Base-by-base conservation (phyloP, 768 basidiomycete species). In the Auriscalpium orientale region DNA sequence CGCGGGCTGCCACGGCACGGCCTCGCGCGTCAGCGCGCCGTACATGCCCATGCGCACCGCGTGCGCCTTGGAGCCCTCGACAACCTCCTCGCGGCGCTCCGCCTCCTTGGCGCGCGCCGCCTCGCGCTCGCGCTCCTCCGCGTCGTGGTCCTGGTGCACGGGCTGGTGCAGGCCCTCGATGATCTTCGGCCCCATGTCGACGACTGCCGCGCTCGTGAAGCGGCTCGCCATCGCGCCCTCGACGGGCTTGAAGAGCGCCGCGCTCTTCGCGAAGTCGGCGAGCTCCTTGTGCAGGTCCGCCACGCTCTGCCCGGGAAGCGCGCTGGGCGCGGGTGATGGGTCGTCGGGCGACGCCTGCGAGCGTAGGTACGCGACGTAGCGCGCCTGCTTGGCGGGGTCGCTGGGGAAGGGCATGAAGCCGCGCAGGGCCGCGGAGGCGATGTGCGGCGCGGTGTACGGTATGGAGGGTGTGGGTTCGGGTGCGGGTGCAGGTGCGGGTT, bases 21-120 rank as follows among this genome's bases (percentile, higher is more conserved):
- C 72, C 59, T 89, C 88, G 40, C 95, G 75, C 35, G 97, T 99
- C 68, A 95, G 71, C 13, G 80, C 75, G 0, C 97, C 97, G 66
- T 86, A 98, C 89, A 95, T 93, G 22, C 92, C 94, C 67, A 87
- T 68, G 33, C 79, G 76, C 10, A 91, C 94, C 0, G 97, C 95
- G 60, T 89, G 76, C 61, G 80, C 84, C 64, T 85, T 85, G 4
- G 93, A 91, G 16, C 79, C 85, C 60, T 87, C 78, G 48, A 86
- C 81, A 61, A 85, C 79, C 58, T 72, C 68, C 38, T 72, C 67
- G 58, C 70, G 66, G 56, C 75, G 73, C 37, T 70, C 74, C 54
- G 76, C 72, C 47, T 79, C 75, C 55, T 70, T 70, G 15, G 70
- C 68, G 2, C 73, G 70, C 45, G 81, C 79, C 13, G 60, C 53